Conservation (phyloP, 1,284 basidiomycete species). For the Ceratobasidium sp. region DNA sequence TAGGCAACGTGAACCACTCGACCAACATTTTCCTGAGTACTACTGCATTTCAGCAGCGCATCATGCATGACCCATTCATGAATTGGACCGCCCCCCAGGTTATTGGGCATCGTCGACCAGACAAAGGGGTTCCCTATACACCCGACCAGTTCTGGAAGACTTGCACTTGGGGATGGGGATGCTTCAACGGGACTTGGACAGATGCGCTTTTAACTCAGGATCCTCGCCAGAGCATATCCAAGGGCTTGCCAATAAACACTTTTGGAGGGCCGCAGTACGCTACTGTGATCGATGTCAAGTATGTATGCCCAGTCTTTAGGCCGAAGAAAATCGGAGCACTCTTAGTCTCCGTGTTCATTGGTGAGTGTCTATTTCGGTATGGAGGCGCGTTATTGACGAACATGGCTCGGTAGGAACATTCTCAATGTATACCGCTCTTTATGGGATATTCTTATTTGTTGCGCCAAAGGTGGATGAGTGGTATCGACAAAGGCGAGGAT, state of each 20-base stretch:
- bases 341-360: conserved; percentile 34
- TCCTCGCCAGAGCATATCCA: conserved; percentile 14
- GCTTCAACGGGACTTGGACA: conserved; percentile 28
- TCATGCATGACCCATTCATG: conserved; percentile 23
- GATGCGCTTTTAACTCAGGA: conserved; percentile 9
- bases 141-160: conserved; percentile 17
- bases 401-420: conserved; percentile 15
- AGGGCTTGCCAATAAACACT: conserved; percentile 2
- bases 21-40: conserved; percentile 19
- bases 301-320: conserved; percentile 34
- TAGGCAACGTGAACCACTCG: conserved; percentile 30
- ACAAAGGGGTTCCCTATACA: background rate
- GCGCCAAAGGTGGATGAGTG: conserved; percentile 25
- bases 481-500: conserved; percentile 18
- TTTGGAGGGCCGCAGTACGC: background rate
- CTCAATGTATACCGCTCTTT: conserved; percentile 35
- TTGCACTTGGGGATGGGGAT: conserved; percentile 41
- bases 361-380: background rate
- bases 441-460: conserved; percentile 19
- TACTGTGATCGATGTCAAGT: conserved; percentile 38
- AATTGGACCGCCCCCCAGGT: background rate
- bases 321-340: conserved; percentile 10
- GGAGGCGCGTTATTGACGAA: background rate
- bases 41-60: conserved; percentile 10
- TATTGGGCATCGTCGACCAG: background rate